Percentiles rank a stretch among this genome's conserved stretches.
Conservation (phyloP, 2,329 filamentous ascomycete genomes). For the Pseudocercospora macadamiae region DNA sequence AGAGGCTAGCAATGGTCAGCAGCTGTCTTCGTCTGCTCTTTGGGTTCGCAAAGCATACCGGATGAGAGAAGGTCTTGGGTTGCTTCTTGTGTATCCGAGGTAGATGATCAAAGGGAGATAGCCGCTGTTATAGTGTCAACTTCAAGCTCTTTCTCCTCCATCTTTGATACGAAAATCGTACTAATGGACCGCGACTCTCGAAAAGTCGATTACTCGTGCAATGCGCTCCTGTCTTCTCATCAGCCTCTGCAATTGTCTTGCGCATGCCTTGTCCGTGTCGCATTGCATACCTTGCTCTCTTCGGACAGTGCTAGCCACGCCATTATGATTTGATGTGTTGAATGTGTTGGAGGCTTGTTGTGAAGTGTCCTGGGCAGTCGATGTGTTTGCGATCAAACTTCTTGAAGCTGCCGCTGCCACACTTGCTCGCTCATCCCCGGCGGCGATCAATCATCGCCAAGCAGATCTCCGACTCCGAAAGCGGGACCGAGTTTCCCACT, state of each 20-base stretch:
- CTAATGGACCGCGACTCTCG: slow-evolving; percentile 94
- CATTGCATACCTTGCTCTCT: slow-evolving; percentile 80
- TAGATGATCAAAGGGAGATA: slow-evolving; percentile 97
- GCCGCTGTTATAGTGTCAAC: slow-evolving; percentile 62
- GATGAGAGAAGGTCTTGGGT: slow-evolving; percentile 81
- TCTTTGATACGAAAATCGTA: slow-evolving; percentile 50
- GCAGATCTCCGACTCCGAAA: slow-evolving; percentile 6
- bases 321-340: slow-evolving; percentile 24
- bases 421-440: neutral
- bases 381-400: slow-evolving; percentile 2
- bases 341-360: neutral
- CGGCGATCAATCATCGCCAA: neutral
- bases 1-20: slow-evolving; percentile 28
- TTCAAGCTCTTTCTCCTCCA: neutral
- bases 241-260: slow-evolving; percentile 30
- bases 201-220: slow-evolving; percentile 92
- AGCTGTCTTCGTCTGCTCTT: neutral
- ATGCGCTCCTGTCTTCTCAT: slow-evolving; percentile 79
- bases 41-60: slow-evolving; percentile 51
- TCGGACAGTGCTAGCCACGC: slow-evolving; percentile 72
- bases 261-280: neutral
- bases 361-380: neutral
- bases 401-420: neutral
- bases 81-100: slow-evolving; percentile 93
- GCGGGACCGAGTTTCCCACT: neutral